A percentile compares a stretch with the other conserved stretches of the same genome.
phyloP scores from a whole-genome alignment of 1,139 yeast species.

The Geotrichum fermentans region DNA sequence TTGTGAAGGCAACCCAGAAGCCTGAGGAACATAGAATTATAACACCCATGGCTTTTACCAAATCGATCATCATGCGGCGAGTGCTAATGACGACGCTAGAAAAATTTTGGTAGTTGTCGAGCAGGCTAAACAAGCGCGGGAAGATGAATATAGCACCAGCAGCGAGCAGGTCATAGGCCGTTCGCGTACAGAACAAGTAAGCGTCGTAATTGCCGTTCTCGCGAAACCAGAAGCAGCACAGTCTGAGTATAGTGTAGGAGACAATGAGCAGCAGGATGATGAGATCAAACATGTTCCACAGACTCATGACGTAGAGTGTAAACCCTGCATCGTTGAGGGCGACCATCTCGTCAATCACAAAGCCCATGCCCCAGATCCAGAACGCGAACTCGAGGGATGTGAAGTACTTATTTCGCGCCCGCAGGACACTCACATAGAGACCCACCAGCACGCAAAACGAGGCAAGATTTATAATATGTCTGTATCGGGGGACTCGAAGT shows the following conservation, averaged over 20 bases:
- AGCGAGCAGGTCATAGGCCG: conserved; percentile 44
- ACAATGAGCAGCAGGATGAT: conserved; percentile 33
- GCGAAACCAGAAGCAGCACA: conserved; percentile 22
- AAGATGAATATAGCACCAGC: conserved; percentile 52
- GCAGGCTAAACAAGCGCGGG: conserved; percentile 51
- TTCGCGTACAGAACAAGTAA: conserved; percentile 25
- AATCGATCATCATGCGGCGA: conserved; percentile 52
- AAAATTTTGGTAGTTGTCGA: conserved; percentile 53
- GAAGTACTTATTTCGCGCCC: conserved; percentile 25
- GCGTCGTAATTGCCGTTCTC: conserved; percentile 20
- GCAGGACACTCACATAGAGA: conserved; percentile 35
- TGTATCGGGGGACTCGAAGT: conserved; percentile 39
- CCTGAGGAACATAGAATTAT: conserved; percentile 48
- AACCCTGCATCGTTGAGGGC: conserved; percentile 39
- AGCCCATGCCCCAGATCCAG: conserved; percentile 39
- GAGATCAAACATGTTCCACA: conserved; percentile 41
- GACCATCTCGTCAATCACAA: conserved; percentile 38
- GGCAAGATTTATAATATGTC: conserved; percentile 40
- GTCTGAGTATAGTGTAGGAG: conserved; percentile 30
- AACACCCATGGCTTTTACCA: conserved; percentile 50
- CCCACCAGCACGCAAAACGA: conserved; percentile 39
- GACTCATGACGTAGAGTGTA: conserved; percentile 37
- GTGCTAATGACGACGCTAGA: conserved; percentile 51
- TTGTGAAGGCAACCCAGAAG: conserved; percentile 51
- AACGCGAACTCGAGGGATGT: conserved; percentile 32